phyloP scores from a whole-genome alignment of 805 yeast species.

The Metschnikowia hibisci region DNA sequence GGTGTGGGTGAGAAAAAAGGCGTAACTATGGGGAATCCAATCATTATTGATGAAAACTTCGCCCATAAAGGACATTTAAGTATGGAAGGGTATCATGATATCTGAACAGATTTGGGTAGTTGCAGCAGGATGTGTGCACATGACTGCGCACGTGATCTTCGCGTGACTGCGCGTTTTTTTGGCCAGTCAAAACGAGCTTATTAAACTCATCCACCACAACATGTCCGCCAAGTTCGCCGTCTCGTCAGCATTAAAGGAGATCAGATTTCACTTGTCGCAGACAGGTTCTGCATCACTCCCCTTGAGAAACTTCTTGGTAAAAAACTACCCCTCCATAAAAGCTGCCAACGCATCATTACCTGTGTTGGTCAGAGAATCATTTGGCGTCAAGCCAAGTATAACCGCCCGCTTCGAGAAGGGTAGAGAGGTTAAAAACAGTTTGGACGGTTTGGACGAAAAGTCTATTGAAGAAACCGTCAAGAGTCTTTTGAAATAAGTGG shows the following conservation, averaged over 20 bases:
- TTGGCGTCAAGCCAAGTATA: slow-evolving; percentile 67
- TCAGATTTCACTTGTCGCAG: slow-evolving; percentile 78
- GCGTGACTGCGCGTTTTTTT: slow-evolving; percentile 13
- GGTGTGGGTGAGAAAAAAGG: no score
- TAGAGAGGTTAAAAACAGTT: slow-evolving; percentile 30
- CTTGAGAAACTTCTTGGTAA: slow-evolving; percentile 59
- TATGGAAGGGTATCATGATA: no score
- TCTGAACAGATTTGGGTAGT: no score
- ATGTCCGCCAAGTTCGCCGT: slow-evolving; percentile 41
- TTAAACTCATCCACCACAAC: slow-evolving; percentile 5
- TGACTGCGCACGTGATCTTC: slow-evolving; percentile 7
- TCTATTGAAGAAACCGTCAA: slow-evolving; percentile 42
- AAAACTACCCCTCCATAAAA: slow-evolving; percentile 62
- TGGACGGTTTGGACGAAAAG: slow-evolving; percentile 45
- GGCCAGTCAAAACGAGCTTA: slow-evolving; percentile 16
- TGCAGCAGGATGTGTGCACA: no score
- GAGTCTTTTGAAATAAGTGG: slow-evolving; percentile 30
- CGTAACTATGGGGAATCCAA: no score
- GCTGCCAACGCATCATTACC: slow-evolving; percentile 62
- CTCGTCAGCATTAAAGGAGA: slow-evolving; percentile 65
- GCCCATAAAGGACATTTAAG: no score
- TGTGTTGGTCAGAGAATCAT: slow-evolving; percentile 73
- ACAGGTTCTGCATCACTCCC: slow-evolving; percentile 69
- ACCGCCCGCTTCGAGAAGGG: slow-evolving; percentile 51
- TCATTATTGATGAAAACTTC: no score